Evolutionary conservation across 106 monocot species (phyloP).

Genomic region (Dioscorea dumetorum): DNA sequence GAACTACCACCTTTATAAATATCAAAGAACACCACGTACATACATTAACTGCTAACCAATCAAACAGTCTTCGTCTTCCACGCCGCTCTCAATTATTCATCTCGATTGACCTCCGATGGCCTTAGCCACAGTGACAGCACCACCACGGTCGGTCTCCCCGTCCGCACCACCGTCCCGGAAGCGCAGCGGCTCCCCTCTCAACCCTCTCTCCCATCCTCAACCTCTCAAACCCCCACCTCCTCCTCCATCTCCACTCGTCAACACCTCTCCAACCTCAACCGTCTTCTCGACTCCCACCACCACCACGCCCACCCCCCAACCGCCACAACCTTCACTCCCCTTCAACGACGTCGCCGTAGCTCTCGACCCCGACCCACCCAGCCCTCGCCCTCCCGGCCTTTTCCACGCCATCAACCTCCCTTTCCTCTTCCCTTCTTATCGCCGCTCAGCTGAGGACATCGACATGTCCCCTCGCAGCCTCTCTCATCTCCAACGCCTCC

Average conservation of each 20-base stretch:
- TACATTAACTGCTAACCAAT: too few relatives aligned
- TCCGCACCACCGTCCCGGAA: slow-evolving; percentile 5
- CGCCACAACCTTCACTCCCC: not conserved
- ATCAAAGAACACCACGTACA: too few relatives aligned
- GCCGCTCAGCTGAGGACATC: slow-evolving; percentile 17
- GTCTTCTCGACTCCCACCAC: slow-evolving; percentile 24
- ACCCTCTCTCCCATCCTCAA: slow-evolving; percentile 1
- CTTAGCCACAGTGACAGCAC: not conserved
- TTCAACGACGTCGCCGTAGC: not conserved
- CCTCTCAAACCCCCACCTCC: not conserved
- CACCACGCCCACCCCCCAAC: not conserved
- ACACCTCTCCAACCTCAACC: slow-evolving; percentile 50
- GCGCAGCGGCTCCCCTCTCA: slow-evolving; percentile 9
- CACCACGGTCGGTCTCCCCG: not conserved
- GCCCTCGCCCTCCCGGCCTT: not conserved
- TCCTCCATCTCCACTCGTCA: slow-evolving; percentile 12
- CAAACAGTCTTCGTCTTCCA: too few relatives aligned
- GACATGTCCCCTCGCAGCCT: slow-evolving; percentile 36
- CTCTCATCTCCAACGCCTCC: slow-evolving; percentile 15
- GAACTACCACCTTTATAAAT: too few relatives aligned
- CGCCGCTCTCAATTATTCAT: too few relatives aligned
- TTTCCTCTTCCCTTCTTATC: not conserved
- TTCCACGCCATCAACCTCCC: slow-evolving; percentile 15
- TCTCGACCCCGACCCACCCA: not conserved
- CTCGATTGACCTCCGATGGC: not conserved